These are phyloP conservation scores for Ophiocordyceps camponoti-floridani DNA, from an alignment of 2,329 filamentous ascomycete genomes.

Conservation along the genomic window DNA sequence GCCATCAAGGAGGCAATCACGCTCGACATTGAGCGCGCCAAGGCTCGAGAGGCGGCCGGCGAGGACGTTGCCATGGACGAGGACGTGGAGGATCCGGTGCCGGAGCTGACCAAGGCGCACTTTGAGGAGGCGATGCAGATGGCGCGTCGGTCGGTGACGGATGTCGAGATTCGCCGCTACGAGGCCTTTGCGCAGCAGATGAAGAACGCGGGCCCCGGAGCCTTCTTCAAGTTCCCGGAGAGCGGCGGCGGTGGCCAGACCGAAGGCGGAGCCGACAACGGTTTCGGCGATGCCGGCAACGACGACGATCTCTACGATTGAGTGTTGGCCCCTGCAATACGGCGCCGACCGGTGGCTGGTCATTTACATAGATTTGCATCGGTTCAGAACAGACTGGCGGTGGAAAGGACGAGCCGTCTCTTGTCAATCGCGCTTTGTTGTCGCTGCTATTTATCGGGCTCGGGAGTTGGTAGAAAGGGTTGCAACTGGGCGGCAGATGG, in stretches of 20 bases:
- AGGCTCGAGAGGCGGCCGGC: slow-evolving; percentile 73
- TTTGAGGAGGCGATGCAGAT: slow-evolving; percentile 98
- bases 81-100: slow-evolving; percentile 78
- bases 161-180: slow-evolving; percentile 95
- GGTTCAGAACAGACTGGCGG: slow-evolving; percentile 1
- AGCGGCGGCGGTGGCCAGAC: slow-evolving; percentile 49
- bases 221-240: slow-evolving; percentile 93
- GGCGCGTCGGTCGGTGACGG: slow-evolving; percentile 82
- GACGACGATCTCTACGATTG: slow-evolving; percentile 97
- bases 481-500: slow-evolving; percentile 3
- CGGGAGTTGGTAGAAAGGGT: slow-evolving; percentile 18
- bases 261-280: slow-evolving; percentile 37
- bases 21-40: slow-evolving; percentile 72
- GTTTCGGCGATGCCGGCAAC: slow-evolving; percentile 74
- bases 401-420: not conserved
- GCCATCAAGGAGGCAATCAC: slow-evolving; percentile 96
- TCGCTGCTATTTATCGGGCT: slow-evolving; percentile 10
- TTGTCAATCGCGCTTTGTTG: slow-evolving; percentile 3
- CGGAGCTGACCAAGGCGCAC: slow-evolving; percentile 86
- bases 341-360: slow-evolving; percentile 18
- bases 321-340: slow-evolving; percentile 13
- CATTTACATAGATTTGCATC: slow-evolving; percentile 23
- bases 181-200: slow-evolving; percentile 97
- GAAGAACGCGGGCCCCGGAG: slow-evolving; percentile 92
- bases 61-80: slow-evolving; percentile 57